Conservation (phyloP, 2,329 filamentous ascomycete genomes). For the Calcarisporium arbuscula region DNA sequence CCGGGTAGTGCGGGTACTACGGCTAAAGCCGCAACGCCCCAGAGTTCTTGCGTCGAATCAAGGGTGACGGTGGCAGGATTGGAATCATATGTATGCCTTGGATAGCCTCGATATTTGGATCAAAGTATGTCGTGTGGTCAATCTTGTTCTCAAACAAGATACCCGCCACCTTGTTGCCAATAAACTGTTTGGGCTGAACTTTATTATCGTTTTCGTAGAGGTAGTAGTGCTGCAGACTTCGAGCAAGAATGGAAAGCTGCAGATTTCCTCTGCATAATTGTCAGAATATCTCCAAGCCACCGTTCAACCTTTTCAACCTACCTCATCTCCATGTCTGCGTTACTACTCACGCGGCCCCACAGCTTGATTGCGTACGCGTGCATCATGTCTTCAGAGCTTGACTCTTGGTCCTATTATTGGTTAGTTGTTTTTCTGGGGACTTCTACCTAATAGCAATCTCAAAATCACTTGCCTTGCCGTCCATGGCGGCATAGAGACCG, state of each 20-base stretch:
- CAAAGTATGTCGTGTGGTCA: constrained; percentile 89
- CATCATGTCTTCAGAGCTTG: constrained; percentile 85
- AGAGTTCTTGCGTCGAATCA: constrained; percentile 64
- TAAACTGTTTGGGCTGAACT: constrained; percentile 67
- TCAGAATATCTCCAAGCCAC: constrained; percentile 6
- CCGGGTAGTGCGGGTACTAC: too few species aligned
- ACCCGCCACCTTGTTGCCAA: constrained; percentile 66
- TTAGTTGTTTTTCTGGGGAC: not conserved
- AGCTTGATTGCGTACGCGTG: constrained; percentile 84
- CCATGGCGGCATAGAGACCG: constrained; percentile 61
- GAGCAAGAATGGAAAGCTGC: constrained; percentile 72
- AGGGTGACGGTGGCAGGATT: constrained; percentile 59
- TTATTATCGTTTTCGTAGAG: constrained; percentile 66
- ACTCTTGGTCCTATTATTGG: constrained; percentile 60
- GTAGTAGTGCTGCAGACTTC: constrained; percentile 74
- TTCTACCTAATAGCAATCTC: not conserved
- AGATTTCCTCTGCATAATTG: constrained; percentile 68
- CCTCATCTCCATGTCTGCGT: constrained; percentile 73
- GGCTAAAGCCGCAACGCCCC: too few species aligned
- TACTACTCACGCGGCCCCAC: constrained; percentile 78
- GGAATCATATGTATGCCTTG: constrained; percentile 81
- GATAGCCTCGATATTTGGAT: constrained; percentile 63
- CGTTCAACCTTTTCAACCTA: constrained; percentile 19
- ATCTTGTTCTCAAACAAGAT: constrained; percentile 92
- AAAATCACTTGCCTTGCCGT: constrained; percentile 55